Evolutionary conservation across 352 stramenopile species (phyloP), one percentile per base, ranked within the genome.

Genomic region (Globisporangium sylvaticum): DNA sequence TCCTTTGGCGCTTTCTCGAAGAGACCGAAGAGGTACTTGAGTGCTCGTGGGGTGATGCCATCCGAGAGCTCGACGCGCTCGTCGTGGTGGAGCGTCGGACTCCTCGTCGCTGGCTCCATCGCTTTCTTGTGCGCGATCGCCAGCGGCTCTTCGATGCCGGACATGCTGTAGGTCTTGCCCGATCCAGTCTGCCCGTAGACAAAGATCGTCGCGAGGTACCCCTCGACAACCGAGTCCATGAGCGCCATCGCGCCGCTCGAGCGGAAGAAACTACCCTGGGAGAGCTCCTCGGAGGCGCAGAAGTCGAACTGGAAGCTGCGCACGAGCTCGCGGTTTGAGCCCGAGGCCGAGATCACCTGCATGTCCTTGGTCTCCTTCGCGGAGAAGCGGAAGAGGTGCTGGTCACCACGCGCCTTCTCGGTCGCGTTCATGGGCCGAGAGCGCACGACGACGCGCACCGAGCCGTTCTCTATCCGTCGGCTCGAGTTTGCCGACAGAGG

Each of bases 151-250:
- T 92, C 83, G 14, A 89, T 78, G 10, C 86, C 86, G 10, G 82
- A 92, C 86, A 94, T 92, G 58, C 79, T 92, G 62, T 90, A 94
- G 0, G 83, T 88, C 67, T 91, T 91, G 3, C 82, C 82, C 1
- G 82, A 90, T 0, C 82, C 82, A 4, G 82, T 89, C 55, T 90
- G 82, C 4, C 82, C 82, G 44, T 91, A 91, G 8, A 80, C 83
- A 56, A 89, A 89, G 29, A 89, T 78, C 10, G 83, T 91, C 18
- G 80, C 79, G 25, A 91, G 62, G 67, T 91, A 94, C 0, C 86
- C 86, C 54, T 94, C 75, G 9, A 81, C 74, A 8, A 90, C 86
- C 22, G 82, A 85, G 54, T 91, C 79, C 24, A 94, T 73, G 27
- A 92, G 67, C 53, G 80, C 63, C 7, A 83, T 77, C 15, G 87